phyloP scores from a whole-genome alignment of 2,329 filamentous ascomycete species.

The Rhexocercosporidium sp. region DNA sequence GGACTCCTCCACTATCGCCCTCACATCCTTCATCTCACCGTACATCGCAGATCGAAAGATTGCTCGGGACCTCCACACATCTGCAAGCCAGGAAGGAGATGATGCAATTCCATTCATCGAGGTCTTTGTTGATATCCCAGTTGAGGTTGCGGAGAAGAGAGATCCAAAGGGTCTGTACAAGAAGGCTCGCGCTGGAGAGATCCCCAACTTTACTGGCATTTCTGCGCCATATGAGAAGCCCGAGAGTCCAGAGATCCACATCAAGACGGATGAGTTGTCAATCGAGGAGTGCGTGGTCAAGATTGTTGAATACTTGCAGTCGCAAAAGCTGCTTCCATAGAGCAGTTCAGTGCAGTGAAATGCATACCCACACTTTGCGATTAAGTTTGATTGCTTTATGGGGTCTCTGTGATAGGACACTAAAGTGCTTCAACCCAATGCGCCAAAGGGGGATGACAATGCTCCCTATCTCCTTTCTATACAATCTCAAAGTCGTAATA shows the following conservation, averaged over 20 bases:
- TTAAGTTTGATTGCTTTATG: slow-evolving; percentile 17
- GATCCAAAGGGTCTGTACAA: slow-evolving; percentile 98
- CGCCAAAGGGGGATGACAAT: slow-evolving; percentile 24
- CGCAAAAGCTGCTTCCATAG: slow-evolving; percentile 62
- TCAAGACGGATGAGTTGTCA: slow-evolving; percentile 79
- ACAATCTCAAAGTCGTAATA: slow-evolving; percentile 91
- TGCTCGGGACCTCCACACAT: slow-evolving; percentile 79
- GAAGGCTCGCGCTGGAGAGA: slow-evolving; percentile 91
- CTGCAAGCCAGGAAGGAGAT: slow-evolving; percentile 59
- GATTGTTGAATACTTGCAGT: slow-evolving; percentile 80
- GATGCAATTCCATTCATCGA: slow-evolving; percentile 84
- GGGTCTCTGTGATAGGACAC: slow-evolving; percentile 28
- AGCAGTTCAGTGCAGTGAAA: slow-evolving; percentile 20
- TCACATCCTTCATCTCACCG: slow-evolving; percentile 97
- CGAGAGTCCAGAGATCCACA: slow-evolving; percentile 81
- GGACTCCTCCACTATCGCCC: slow-evolving; percentile 82
- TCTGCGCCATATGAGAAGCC: slow-evolving; percentile 95
- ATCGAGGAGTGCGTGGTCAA: slow-evolving; percentile 88
- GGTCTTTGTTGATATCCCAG: slow-evolving; percentile 88
- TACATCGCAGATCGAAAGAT: slow-evolving; percentile 86
- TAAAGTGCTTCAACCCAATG: slow-evolving; percentile 33
- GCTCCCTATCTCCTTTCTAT: slow-evolving; percentile 34
- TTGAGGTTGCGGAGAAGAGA: slow-evolving; percentile 90
- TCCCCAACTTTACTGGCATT: slow-evolving; percentile 97
- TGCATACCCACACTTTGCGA: neutral